Evolutionary conservation across 768 basidiomycete genomes (phyloP).

Genomic region (Termitomyces sp.): DNA sequence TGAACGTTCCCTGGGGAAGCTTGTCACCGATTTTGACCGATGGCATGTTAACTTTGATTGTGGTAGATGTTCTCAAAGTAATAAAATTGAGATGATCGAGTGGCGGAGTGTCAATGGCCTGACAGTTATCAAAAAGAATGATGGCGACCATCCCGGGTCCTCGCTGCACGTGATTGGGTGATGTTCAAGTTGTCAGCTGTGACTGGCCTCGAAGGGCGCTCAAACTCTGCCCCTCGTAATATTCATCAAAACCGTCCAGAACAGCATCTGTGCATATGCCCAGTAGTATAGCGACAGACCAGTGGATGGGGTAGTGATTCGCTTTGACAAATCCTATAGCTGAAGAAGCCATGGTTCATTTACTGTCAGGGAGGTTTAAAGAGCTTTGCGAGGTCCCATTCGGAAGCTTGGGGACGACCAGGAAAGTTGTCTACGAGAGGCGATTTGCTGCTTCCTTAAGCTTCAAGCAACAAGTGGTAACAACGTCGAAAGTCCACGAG

Average conservation of each 20-base stretch:
- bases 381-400: not conserved
- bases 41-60: constrained; percentile 9
- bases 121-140: not conserved
- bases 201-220: not conserved
- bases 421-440: not conserved
- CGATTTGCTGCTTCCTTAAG: constrained; percentile 4
- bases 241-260: not conserved
- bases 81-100: not conserved
- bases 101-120: not conserved
- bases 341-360: too few species aligned
- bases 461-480: not conserved
- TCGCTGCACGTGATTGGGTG: not conserved
- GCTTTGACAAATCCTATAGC: not conserved
- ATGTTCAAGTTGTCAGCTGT: not conserved
- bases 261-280: not conserved
- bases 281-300: not conserved
- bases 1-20: constrained; percentile 40
- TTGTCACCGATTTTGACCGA: constrained; percentile 38
- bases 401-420: not conserved
- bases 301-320: not conserved
- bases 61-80: not conserved
- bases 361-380: not conserved
- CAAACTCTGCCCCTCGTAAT: not conserved
- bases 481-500: not conserved
- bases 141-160: constrained; percentile 2